Evolutionary conservation across 208 protist genomes (phyloP).

Genomic region (Trypanosoma mega): DNA sequence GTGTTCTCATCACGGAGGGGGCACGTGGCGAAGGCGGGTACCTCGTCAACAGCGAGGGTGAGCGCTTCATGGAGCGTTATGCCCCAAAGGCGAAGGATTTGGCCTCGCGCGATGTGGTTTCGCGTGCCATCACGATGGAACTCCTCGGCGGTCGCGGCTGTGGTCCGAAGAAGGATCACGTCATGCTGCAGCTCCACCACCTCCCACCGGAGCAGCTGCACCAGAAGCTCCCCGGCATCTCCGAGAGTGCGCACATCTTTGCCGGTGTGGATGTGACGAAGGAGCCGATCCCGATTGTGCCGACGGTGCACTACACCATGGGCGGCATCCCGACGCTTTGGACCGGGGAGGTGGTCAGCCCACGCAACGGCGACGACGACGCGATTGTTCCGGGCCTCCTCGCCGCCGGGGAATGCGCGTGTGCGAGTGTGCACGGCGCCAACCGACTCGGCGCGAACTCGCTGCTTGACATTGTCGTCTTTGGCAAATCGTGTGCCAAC

Average conservation of each 20-base stretch:
- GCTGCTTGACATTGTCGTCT: constrained; percentile 99
- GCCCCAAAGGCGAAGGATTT: constrained; percentile 98
- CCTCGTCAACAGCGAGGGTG: constrained; percentile 98
- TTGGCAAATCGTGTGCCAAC: constrained; percentile 97
- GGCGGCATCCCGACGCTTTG: constrained; percentile 91
- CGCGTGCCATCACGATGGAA: constrained; percentile 98
- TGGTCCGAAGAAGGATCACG: constrained; percentile 96
- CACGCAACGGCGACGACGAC: constrained; percentile 90
- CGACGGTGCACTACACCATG: constrained; percentile 99
- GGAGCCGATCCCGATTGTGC: constrained; percentile 98
- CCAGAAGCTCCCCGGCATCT: constrained; percentile 98
- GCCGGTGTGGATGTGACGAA: constrained; percentile 99
- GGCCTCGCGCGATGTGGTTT: constrained; percentile 99
- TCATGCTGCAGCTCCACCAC: constrained; percentile 98
- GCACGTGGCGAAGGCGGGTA: constrained; percentile 96
- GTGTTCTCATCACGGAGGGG: constrained; percentile 99
- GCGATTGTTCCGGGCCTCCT: constrained; percentile 96
- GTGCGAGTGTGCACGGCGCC: constrained; percentile 98
- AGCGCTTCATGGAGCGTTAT: constrained; percentile 99
- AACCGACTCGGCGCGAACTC: constrained; percentile 99
- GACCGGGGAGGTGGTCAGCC: constrained; percentile 91
- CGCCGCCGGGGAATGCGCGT: constrained; percentile 97
- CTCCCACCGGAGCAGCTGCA: constrained; percentile 94
- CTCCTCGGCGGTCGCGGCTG: constrained; percentile 93
- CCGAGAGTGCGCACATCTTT: constrained; percentile 98